Evolutionary conservation across 1,139 yeast genomes (phyloP), one percentile per base, ranked within the genome.

Genomic region (Candida pseudoviswanathii): DNA sequence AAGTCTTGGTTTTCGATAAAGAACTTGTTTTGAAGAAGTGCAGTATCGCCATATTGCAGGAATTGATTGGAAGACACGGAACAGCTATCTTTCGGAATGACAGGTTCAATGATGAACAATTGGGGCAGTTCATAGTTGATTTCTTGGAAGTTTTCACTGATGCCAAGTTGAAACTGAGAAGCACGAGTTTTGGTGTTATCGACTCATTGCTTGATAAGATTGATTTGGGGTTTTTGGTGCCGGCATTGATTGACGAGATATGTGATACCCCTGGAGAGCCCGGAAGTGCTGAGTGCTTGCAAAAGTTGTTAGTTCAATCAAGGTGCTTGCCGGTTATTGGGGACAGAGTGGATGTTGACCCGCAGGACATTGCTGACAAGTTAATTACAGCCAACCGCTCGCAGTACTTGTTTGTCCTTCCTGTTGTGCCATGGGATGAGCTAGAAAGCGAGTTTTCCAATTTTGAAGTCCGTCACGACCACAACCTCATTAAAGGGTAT

Each of bases 11-110:
- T 43, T 85, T 86, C 60, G 98, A 92, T 62, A 68, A 77, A 26
- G 97, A 91, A 48, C 71, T 89, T 29, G 76, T 85, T 50, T 80
- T 91, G 10, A 73, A 97, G 51, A 74, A 96, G 50, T 94, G 97
- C 31, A 86, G 92, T 0, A 75, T 90, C 9, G 96, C 97, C 0
- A 95, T 96, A 0, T 61, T 90, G 3, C 97, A 92, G 62, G 98
- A 92, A 60, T 77, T 88, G 7, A 65, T 89, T 3, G 98, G 98
- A 0, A 70, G 97, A 41, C 85, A 84, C 61, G 89, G 89, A 0
- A 61, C 53, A 10, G 31, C 46, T 2, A 33, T 59, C 1, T 49
- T 64, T 3, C 53, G 54, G 22, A 53, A 58, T 10, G 51, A 54
- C 4, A 59, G 59, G 25, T 34, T n/a, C 10, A 27, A 34, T 21